Percentiles rank a stretch among this genome's conserved stretches.
Conservation (phyloP, 371 early-diverging fungal genomes). For the Basidiobolus meristosporus region DNA sequence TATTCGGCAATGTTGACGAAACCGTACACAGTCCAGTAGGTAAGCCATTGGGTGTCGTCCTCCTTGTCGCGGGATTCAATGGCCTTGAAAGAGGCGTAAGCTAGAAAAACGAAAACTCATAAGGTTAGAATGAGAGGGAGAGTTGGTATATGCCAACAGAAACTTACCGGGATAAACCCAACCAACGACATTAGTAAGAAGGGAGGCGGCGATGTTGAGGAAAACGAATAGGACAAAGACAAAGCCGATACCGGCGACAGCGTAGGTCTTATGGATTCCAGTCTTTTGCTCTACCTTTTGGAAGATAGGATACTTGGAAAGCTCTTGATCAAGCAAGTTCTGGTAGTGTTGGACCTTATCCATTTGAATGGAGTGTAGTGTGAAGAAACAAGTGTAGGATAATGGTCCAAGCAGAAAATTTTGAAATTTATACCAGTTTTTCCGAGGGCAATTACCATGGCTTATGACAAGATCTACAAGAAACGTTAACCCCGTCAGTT, state of each 20-base stretch:
- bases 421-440: not conserved
- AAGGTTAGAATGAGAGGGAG: too few relatives aligned
- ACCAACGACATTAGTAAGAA: constrained; percentile 65
- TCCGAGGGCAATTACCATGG: too few relatives aligned
- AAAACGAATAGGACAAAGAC: constrained; percentile 55
- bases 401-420: constrained; percentile 6
- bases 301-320: constrained; percentile 37
- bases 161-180: constrained; percentile 64
- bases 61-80: constrained; percentile 56
- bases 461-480: too few relatives aligned
- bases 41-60: constrained; percentile 83
- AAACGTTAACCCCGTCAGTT: too few relatives aligned
- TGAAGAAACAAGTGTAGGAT: not conserved
- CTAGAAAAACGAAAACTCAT: constrained; percentile 15
- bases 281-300: constrained; percentile 45
- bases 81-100: constrained; percentile 82
- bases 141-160: too few relatives aligned
- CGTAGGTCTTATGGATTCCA: constrained; percentile 66
- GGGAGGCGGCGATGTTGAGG: constrained; percentile 66
- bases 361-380: constrained; percentile 12
- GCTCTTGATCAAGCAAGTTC: constrained; percentile 47
- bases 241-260: constrained; percentile 35
- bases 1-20: constrained; percentile 67
- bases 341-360: constrained; percentile 17
- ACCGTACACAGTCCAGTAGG: constrained; percentile 71